Percentiles rank a stretch among this genome's conserved stretches.
These are phyloP conservation scores for Coccinonectria pachysandricola DNA, from an alignment of 2,329 filamentous ascomycete species.

Conservation along the genomic window DNA sequence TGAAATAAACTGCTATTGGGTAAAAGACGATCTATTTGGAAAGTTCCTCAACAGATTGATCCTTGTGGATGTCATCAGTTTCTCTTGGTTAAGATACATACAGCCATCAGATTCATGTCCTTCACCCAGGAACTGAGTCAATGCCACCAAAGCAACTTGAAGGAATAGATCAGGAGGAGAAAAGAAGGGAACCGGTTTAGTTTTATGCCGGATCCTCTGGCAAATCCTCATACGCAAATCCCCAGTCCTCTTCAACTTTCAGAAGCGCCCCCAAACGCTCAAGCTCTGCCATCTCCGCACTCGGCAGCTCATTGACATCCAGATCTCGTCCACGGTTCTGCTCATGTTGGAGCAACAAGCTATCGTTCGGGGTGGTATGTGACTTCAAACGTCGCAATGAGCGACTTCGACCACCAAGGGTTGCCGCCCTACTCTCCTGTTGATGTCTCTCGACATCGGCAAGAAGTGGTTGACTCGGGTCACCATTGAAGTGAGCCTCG, in stretches of 20 bases:
- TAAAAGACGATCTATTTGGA: too few relatives aligned
- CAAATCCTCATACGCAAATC: slow-evolving; percentile 23
- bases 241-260: slow-evolving; percentile 24
- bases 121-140: too few relatives aligned
- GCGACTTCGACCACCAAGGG: slow-evolving; percentile 13
- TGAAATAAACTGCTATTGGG: too few relatives aligned
- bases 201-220: slow-evolving; percentile 1
- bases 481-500: slow-evolving; percentile 37
- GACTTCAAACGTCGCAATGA: slow-evolving; percentile 17
- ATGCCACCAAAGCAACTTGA: too few relatives aligned
- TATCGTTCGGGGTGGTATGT: slow-evolving; percentile 6
- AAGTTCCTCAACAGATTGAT: too few relatives aligned
- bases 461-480: slow-evolving; percentile 34
- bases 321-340: slow-evolving; percentile 21
- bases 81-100: too few relatives aligned
- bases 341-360: slow-evolving; percentile 10
- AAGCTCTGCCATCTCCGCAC: slow-evolving; percentile 11
- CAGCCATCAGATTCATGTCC: too few relatives aligned
- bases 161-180: too few relatives aligned
- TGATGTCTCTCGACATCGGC: slow-evolving; percentile 34
- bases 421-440: slow-evolving; percentile 27
- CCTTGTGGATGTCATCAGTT: too few relatives aligned
- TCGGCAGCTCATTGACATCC: slow-evolving; percentile 12
- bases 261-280: slow-evolving; percentile 19
- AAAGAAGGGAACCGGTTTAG: too few relatives aligned